Evolutionary conservation across 345 rosid genomes (phyloP), one percentile per base, ranked within the genome.

Genomic region (Rubroshorea leprosula): DNA sequence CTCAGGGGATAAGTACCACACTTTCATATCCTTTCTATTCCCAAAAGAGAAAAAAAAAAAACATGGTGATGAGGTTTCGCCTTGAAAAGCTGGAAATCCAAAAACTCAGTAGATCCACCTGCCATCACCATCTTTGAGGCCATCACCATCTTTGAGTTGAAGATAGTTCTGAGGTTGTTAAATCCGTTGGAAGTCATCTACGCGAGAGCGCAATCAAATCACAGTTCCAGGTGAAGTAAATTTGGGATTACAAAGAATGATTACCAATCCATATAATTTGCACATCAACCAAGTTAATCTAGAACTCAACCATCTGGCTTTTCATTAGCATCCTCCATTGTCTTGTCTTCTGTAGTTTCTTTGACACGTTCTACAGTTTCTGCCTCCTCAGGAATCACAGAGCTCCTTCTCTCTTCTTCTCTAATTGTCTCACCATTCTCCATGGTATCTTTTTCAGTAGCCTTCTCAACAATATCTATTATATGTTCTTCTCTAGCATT

Each of bases 311-410:
- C 50, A 49, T 14, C 59, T 22, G 31, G 49, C 48, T 39, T 35
- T 55, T 51, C 60, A n/a, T 43, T 61, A 23, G 39, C 47, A 31
- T 49, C 58, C 66, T 64, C 60, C 54, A 51, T 35, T 26, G 23
- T 52, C 46, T 57, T 48, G 12, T 44, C 50, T 14, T 57, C 29
- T 10, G 29, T 21, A 47, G 60, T 47, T 62, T 48, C 49, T 49
- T 38, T 10, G 24, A 4, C 61, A 44, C 54, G 54, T 27, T 54
- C 50, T 44, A 57, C 15, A 21, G 45, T 46, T 31, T 55, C 52
- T 63, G 20, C 57, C 14, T 51, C 64, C 29, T 23, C 60, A 49
- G 24, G 29, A 62, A 50, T 66, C 60, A 44, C 19, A 35, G 38
- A 31, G 64, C 38, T 66, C 16, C 27, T 49, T 11, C 44, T 51